Percentiles rank a stretch among this genome's conserved stretches.
These are phyloP conservation scores for Neurospora sp. DNA, from an alignment of 495 filamentous ascomycete genomes.

Conservation along the genomic window DNA sequence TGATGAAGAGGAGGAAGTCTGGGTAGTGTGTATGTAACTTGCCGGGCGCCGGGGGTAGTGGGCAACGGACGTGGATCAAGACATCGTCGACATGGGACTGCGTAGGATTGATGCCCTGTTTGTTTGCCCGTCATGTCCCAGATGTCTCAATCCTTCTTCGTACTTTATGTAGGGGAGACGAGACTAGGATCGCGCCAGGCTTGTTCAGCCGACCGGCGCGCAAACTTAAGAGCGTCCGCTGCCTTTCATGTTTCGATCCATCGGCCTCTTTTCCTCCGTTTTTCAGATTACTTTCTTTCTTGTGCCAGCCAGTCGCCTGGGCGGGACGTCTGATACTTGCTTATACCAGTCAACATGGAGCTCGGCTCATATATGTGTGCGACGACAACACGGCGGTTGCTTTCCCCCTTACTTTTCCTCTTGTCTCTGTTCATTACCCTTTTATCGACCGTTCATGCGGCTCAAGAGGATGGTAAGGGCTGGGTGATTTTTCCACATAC, in stretches of 20 bases:
- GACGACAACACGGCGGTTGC: neutral
- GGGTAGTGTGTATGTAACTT: no score
- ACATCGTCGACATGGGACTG: neutral
- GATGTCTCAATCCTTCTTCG: neutral
- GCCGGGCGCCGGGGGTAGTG: neutral
- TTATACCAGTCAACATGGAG: neutral
- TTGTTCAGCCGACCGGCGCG: neutral
- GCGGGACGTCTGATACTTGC: neutral
- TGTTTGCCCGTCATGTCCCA: neutral
- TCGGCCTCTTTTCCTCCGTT: neutral
- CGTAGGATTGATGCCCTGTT: neutral
- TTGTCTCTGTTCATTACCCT: neutral
- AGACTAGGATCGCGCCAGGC: neutral
- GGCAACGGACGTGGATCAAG: neutral
- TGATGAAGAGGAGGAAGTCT: no score
- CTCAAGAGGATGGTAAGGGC: no score
- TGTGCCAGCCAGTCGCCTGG: neutral
- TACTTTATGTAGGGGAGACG: neutral
- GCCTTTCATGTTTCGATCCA: neutral
- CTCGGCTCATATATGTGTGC: no score
- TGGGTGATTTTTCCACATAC: neutral
- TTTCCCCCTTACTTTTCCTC: neutral
- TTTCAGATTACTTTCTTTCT: neutral
- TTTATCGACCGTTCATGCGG: neutral
- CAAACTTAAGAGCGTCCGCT: neutral